Conservation (phyloP, 148 eudicot species). For the Fallopia convolvulus region DNA sequence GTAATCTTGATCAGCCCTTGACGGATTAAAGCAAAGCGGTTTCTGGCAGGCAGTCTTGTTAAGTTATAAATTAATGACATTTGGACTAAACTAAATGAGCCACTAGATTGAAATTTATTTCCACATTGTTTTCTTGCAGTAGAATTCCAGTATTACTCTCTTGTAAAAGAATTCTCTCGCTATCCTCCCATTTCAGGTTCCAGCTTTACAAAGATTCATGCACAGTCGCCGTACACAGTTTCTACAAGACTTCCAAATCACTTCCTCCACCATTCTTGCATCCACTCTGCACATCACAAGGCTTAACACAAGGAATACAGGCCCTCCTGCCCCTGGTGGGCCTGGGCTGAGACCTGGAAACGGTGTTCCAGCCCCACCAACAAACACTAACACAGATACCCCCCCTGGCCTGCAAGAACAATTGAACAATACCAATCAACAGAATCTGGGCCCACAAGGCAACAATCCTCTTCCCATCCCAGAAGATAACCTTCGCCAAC, state of each 20-base stretch:
- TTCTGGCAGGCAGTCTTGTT: not conserved
- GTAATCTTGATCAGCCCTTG: not conserved
- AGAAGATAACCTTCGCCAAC: slow-evolving; percentile 47
- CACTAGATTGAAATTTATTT: not conserved
- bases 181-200: slow-evolving; percentile 45
- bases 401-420: slow-evolving; percentile 35
- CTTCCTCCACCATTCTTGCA: slow-evolving; percentile 85
- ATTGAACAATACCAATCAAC: slow-evolving; percentile 23
- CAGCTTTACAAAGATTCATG: slow-evolving; percentile 89
- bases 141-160: not conserved
- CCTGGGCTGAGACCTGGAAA: slow-evolving; percentile 32
- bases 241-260: slow-evolving; percentile 92
- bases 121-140: not conserved
- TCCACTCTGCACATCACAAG: slow-evolving; percentile 91
- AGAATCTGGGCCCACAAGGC: slow-evolving; percentile 21
- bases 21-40: not conserved
- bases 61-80: not conserved
- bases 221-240: slow-evolving; percentile 71
- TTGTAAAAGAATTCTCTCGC: not conserved
- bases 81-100: not conserved
- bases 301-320: slow-evolving; percentile 58
- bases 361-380: slow-evolving; percentile 28
- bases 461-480: slow-evolving; percentile 47
- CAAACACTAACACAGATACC: slow-evolving; percentile 24
- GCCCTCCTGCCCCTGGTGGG: slow-evolving; percentile 29